Evolutionary conservation across 1,284 basidiomycete genomes (phyloP).

Genomic region (Wolfiporia cocos): DNA sequence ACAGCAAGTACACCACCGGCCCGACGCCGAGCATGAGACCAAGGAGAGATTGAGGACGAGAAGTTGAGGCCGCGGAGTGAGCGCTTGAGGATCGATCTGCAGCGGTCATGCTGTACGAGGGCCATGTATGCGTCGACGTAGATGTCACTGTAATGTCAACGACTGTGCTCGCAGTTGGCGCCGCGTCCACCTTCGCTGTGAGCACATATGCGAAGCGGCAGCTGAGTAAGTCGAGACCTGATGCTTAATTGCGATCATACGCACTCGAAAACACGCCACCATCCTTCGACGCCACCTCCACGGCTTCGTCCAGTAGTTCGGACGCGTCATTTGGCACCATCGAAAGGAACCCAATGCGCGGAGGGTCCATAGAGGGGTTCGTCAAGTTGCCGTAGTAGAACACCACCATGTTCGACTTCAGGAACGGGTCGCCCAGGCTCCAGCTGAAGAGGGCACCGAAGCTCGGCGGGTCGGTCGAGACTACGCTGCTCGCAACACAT

Average conservation of each 20-base stretch:
- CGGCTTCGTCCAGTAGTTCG: conserved; percentile 32
- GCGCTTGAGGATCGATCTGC: neutral
- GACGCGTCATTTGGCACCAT: conserved; percentile 52
- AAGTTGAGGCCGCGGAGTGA: neutral
- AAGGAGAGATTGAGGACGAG: neutral
- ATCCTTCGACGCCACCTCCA: conserved; percentile 30
- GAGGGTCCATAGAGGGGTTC: conserved; percentile 55
- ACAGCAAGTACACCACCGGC: neutral
- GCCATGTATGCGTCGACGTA: conserved; percentile 1
- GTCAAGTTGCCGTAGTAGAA: conserved; percentile 66
- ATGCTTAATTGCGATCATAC: too few relatives aligned
- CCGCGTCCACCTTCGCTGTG: conserved; percentile 3
- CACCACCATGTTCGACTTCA: conserved; percentile 35
- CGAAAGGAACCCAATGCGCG: conserved; percentile 65
- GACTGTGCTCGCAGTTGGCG: conserved; percentile 6
- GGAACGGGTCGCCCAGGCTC: conserved; percentile 36
- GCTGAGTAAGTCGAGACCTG: too few relatives aligned
- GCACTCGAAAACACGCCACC: conserved; percentile 38
- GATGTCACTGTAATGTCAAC: neutral
- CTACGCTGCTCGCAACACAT: conserved; percentile 43
- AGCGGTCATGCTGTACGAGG: neutral
- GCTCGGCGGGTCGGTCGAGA: conserved; percentile 46
- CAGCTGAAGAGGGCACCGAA: conserved; percentile 30
- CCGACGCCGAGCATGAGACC: neutral
- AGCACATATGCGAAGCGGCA: neutral